Percentiles rank a stretch among this genome's conserved stretches.
Evolutionary conservation across 441 rosid species (phyloP).

Genomic region (Kokia cookei): DNA sequence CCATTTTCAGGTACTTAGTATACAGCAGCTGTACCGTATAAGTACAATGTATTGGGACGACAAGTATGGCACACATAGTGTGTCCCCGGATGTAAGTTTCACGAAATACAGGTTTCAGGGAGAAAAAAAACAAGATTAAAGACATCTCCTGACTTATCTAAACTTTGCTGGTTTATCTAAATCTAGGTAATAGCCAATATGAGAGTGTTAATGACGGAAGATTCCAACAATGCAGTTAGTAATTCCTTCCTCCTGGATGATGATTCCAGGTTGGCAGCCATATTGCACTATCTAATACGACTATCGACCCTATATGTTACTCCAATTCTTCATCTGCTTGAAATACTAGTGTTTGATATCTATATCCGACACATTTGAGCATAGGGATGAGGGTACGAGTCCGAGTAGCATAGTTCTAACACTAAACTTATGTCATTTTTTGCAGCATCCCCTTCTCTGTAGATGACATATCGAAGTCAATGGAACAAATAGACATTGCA

Average conservation of each 20-base stretch:
- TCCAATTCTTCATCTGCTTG: background rate
- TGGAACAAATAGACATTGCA: conserved; percentile 82
- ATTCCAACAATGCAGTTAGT: conserved; percentile 94
- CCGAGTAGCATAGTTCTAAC: background rate
- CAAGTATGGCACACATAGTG: conserved; percentile 95
- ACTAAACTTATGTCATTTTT: background rate
- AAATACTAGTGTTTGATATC: background rate
- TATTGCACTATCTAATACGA: background rate
- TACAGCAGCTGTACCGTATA: conserved; percentile 91
- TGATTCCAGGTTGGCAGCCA: conserved; percentile 71
- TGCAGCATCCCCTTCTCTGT: conserved; percentile 99
- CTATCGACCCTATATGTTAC: too few relatives aligned
- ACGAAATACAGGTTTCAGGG: conserved; percentile 2
- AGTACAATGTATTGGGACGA: conserved; percentile 99
- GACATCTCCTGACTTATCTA: background rate
- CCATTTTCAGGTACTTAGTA: conserved; percentile 69
- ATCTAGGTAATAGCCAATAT: conserved; percentile 81
- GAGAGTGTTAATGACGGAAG: conserved; percentile 98
- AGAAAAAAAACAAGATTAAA: background rate
- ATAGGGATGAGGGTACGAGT: background rate
- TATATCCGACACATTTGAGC: background rate
- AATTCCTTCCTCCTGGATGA: conserved; percentile 93
- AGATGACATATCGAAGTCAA: conserved; percentile 90
- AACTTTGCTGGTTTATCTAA: background rate
- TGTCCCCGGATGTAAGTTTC: conserved; percentile 80